Percentiles rank a stretch among this genome's conserved stretches.
Evolutionary conservation across 345 rosid species (phyloP).

Genomic region (Nasturtium officinale): DNA sequence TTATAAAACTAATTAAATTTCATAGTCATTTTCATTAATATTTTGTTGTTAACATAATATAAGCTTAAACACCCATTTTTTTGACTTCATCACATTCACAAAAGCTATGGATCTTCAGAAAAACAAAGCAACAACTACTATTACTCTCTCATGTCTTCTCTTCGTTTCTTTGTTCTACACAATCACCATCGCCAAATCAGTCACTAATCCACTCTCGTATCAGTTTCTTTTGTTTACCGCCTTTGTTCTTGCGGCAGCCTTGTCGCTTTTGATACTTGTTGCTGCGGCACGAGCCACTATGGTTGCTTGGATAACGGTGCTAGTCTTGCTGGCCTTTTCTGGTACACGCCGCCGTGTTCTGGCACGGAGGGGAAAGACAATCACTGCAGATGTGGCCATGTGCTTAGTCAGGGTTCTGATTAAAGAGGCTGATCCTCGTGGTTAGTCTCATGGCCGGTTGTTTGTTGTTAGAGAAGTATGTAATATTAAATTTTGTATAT

Average conservation of each 20-base stretch:
- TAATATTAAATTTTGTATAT: constrained; percentile 10
- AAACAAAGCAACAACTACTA: constrained; percentile 32
- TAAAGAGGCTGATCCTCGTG: constrained; percentile 32
- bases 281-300: constrained; percentile 43
- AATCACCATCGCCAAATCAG: constrained; percentile 21
- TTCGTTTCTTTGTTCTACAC: constrained; percentile 32
- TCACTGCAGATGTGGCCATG: constrained; percentile 37
- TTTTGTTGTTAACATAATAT: not conserved
- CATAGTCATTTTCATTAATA: not conserved
- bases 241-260: constrained; percentile 11
- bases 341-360: constrained; percentile 45
- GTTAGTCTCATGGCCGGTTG: constrained; percentile 25
- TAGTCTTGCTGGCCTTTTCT: constrained; percentile 41
- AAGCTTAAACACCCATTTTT: not conserved
- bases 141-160: constrained; percentile 37
- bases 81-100: constrained; percentile 22
- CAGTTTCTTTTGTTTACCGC: not conserved
- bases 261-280: constrained; percentile 34
- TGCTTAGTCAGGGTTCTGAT: constrained; percentile 29
- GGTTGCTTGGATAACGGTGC: constrained; percentile 46
- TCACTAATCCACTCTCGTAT: not conserved
- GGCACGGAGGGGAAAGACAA: constrained; percentile 30
- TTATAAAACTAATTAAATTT: not conserved
- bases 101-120: constrained; percentile 36
- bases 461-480: constrained; percentile 12